Evolutionary conservation across 345 rosid species (phyloP).

Genomic region (Physaria fendleri): DNA sequence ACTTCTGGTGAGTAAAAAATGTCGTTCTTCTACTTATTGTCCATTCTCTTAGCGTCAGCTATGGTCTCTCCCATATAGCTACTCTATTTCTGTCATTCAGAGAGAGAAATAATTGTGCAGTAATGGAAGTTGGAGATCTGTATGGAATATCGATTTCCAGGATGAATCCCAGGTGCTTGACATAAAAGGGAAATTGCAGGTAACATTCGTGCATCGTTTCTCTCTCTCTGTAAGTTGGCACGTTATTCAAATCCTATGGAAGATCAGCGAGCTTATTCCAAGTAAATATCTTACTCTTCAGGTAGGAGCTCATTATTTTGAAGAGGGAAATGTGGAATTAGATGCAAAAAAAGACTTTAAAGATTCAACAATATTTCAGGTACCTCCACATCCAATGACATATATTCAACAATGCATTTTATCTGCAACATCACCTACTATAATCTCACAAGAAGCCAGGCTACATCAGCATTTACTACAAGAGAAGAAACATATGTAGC

Average conservation of each 20-base stretch:
- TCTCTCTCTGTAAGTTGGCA: conserved; percentile 1
- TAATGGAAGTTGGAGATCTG: conserved; percentile 93
- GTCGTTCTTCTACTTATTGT: conserved; percentile 2
- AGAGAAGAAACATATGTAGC: not conserved
- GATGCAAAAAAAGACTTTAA: conserved; percentile 80
- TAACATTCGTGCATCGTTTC: conserved; percentile 19
- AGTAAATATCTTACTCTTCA: conserved; percentile 22
- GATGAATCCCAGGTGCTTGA: conserved; percentile 73
- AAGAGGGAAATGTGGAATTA: conserved; percentile 97
- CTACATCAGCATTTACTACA: not conserved
- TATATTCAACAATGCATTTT: not conserved
- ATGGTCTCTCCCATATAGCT: no score
- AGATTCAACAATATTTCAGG: conserved; percentile 88
- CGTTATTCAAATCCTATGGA: conserved; percentile 1
- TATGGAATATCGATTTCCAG: conserved; percentile 77
- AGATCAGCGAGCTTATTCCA: not conserved
- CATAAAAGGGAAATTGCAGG: conserved; percentile 81
- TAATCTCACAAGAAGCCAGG: not conserved
- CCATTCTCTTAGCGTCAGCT: no score
- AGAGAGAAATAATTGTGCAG: no score
- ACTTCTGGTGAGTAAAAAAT: conserved; percentile 66
- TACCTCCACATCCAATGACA: conserved; percentile 13
- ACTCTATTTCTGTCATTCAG: no score
- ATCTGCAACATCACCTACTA: not conserved
- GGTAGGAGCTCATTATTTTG: conserved; percentile 98